phyloP scores from a whole-genome alignment of 352 stramenopile genomes.

The Pelagophyceae sp. region DNA sequence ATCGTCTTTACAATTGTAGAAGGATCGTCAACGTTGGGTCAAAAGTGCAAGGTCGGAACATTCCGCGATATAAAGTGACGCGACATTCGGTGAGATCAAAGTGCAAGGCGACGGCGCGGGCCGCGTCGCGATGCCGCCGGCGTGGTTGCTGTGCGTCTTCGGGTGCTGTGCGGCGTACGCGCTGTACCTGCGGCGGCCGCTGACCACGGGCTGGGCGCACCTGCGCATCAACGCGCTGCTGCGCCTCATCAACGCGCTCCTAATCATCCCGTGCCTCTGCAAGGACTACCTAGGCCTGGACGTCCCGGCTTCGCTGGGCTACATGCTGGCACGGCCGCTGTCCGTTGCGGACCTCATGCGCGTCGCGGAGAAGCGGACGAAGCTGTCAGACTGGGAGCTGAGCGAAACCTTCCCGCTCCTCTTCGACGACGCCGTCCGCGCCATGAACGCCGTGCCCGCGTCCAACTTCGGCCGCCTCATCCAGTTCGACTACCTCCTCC shows the following conservation, averaged over 20 bases:
- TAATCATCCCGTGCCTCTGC: background rate
- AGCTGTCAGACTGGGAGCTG: background rate
- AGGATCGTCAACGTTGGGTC: no score
- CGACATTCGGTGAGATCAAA: no score
- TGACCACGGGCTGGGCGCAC: no score
- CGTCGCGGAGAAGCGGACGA: constrained; percentile 1
- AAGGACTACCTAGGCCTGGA: background rate
- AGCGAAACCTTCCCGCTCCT: background rate
- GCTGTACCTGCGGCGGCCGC: no score
- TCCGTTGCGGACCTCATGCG: background rate
- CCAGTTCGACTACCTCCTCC: constrained; percentile 25
- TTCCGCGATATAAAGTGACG: no score
- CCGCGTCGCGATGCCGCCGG: no score
- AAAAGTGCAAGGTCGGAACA: no score
- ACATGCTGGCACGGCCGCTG: constrained; percentile 5
- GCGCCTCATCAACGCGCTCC: background rate
- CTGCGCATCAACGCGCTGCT: background rate
- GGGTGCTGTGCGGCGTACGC: no score
- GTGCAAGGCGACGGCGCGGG: no score
- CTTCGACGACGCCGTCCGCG: background rate
- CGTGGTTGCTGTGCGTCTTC: no score
- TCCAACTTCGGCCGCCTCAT: background rate
- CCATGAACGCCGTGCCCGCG: background rate
- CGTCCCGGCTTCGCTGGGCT: background rate
- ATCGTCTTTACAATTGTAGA: no score